These are phyloP conservation scores for Salvia splendens DNA, from an alignment of 257 asterid genomes.

Conservation along the genomic window DNA sequence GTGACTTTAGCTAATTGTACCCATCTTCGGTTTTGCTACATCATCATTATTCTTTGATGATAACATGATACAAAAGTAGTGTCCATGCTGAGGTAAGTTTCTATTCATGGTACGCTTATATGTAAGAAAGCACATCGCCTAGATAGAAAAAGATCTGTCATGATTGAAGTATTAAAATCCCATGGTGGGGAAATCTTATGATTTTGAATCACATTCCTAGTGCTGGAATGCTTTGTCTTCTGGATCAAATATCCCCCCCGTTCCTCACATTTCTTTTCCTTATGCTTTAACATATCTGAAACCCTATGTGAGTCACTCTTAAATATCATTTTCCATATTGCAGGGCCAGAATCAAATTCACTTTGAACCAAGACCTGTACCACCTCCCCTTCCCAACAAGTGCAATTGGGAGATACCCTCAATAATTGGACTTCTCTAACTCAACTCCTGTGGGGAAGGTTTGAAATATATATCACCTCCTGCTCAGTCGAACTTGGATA, in stretches of 20 bases:
- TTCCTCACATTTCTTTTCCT: background rate
- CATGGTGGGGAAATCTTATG: slow-evolving; percentile 71
- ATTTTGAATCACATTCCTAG: slow-evolving; percentile 18
- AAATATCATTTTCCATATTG: slow-evolving; percentile 29
- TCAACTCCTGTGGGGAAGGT: slow-evolving; percentile 88
- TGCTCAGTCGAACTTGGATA: slow-evolving; percentile 14
- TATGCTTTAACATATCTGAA: too few species aligned
- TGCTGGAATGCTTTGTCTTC: slow-evolving; percentile 11
- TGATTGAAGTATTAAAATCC: slow-evolving; percentile 75
- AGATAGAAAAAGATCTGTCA: slow-evolving; percentile 52
- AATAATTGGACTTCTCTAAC: slow-evolving; percentile 84
- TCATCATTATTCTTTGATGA: slow-evolving; percentile 11
- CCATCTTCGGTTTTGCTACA: slow-evolving; percentile 10
- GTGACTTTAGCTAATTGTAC: background rate
- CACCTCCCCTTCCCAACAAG: slow-evolving; percentile 92
- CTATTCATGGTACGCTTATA: slow-evolving; percentile 2
- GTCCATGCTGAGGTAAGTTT: background rate
- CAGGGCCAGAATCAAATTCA: slow-evolving; percentile 82
- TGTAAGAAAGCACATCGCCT: too few species aligned
- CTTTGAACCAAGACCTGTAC: slow-evolving; percentile 90
- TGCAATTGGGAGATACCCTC: slow-evolving; percentile 99
- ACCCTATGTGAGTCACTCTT: background rate
- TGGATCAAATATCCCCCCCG: background rate
- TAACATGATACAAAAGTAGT: background rate
- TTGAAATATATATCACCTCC: slow-evolving; percentile 8